Conservation (phyloP, 2,329 filamentous ascomycete species). For the Rhynchosporium secalis region DNA sequence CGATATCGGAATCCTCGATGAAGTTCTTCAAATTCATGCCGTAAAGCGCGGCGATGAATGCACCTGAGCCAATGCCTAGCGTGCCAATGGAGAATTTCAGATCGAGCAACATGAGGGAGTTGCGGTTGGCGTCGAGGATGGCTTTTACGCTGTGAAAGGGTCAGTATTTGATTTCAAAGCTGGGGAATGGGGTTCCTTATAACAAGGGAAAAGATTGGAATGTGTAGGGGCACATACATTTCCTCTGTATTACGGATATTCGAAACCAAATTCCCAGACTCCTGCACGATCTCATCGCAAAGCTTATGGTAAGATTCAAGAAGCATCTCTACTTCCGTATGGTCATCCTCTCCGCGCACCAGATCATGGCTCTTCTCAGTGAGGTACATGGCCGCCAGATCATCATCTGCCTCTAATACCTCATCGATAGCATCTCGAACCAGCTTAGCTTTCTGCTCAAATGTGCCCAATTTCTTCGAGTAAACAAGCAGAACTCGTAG, state of each 20-base stretch:
- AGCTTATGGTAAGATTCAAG: constrained; percentile 97
- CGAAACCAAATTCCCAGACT: constrained; percentile 87
- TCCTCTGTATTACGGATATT: constrained; percentile 98
- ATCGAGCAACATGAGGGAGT: constrained; percentile 95
- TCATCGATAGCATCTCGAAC: constrained; percentile 95
- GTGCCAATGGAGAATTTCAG: constrained; percentile 96
- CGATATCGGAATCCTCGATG: constrained; percentile 88
- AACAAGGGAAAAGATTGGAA: not conserved
- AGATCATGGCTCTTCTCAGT: constrained; percentile 81
- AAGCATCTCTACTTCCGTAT: constrained; percentile 95
- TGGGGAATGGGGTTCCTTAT: not conserved
- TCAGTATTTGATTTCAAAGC: constrained; percentile 27
- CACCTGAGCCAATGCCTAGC: constrained; percentile 89
- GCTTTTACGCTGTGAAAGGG: constrained; percentile 71
- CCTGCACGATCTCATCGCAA: constrained; percentile 95
- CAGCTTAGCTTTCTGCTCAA: constrained; percentile 93
- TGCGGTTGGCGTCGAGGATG: constrained; percentile 96
- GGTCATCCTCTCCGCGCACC: constrained; percentile 75
- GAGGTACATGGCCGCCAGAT: constrained; percentile 91
- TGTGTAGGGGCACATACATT: constrained; percentile 65
- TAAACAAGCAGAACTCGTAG: constrained; percentile 86
- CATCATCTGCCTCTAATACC: constrained; percentile 92
- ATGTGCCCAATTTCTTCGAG: constrained; percentile 93
- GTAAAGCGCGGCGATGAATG: constrained; percentile 97
- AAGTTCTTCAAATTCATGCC: constrained; percentile 99